These are phyloP conservation scores for Mycosphaerelloides madeirae DNA, from an alignment of 2,329 filamentous ascomycete genomes.

Conservation along the genomic window DNA sequence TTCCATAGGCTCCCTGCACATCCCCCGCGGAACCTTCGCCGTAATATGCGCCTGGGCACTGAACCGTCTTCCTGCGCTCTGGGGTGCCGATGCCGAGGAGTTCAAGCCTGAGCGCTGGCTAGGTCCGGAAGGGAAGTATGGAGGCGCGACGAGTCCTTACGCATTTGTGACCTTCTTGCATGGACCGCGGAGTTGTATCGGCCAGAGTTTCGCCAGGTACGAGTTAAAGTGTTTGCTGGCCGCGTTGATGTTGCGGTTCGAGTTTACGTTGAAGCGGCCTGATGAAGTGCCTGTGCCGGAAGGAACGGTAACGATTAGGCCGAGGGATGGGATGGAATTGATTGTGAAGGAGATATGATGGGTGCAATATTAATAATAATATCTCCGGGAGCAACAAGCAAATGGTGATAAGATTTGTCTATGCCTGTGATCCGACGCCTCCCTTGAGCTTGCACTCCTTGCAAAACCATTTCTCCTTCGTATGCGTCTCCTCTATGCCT, in stretches of 20 bases:
- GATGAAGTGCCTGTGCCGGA: no score
- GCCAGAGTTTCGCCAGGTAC: background rate
- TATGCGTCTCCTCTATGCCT: no score
- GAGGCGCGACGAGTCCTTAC: background rate
- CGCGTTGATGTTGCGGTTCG: background rate
- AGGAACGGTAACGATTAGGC: no score
- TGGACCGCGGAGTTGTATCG: slow-evolving; percentile 1
- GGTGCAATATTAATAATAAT: no score
- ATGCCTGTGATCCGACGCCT: no score
- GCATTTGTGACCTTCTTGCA: slow-evolving; percentile 1
- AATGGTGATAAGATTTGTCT: no score
- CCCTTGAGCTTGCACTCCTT: no score
- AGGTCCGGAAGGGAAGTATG: background rate
- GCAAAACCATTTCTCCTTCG: no score
- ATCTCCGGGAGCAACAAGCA: no score
- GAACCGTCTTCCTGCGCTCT: slow-evolving; percentile 36
- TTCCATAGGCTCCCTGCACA: slow-evolving; percentile 8
- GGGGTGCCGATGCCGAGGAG: slow-evolving; percentile 37
- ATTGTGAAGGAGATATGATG: no score
- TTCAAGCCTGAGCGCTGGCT: slow-evolving; percentile 36
- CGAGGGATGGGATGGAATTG: no score
- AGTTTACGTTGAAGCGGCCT: background rate
- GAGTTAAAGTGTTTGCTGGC: slow-evolving; percentile 1
- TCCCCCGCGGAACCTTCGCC: slow-evolving; percentile 50
- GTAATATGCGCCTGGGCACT: slow-evolving; percentile 48